These are phyloP conservation scores for Colletotrichum sp. DNA, from an alignment of 2,329 filamentous ascomycete genomes.

Conservation along the genomic window DNA sequence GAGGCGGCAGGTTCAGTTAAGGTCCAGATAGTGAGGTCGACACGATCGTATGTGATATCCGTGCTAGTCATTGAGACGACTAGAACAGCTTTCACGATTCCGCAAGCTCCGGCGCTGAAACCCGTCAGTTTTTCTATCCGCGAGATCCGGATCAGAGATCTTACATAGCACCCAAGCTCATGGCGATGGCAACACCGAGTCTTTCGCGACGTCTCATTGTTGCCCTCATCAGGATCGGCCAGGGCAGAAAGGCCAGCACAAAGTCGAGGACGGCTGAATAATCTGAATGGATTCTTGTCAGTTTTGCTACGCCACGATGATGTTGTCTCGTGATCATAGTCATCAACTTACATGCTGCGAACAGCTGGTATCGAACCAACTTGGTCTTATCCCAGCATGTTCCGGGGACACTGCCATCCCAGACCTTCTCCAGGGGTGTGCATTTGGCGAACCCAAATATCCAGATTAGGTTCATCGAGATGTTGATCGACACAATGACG, in stretches of 20 bases:
- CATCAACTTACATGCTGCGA: constrained; percentile 32
- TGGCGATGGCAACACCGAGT: constrained; percentile 37
- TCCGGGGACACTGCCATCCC: constrained; percentile 28
- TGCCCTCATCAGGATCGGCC: constrained; percentile 37
- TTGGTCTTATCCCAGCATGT: constrained; percentile 32
- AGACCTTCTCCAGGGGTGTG: constrained; percentile 30
- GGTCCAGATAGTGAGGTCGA: constrained; percentile 40
- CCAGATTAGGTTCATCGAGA: constrained; percentile 32
- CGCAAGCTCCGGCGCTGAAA: constrained; percentile 33
- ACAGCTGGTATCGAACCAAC: constrained; percentile 32
- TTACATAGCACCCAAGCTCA: constrained; percentile 39
- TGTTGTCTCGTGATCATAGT: fast-evolving
- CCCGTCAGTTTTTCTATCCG: background rate
- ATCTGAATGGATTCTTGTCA: constrained; percentile 23
- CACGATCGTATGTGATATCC: constrained; percentile 37
- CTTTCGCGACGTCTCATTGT: constrained; percentile 35
- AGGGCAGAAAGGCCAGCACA: constrained; percentile 36
- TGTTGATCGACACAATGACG: constrained; percentile 24
- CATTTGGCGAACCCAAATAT: constrained; percentile 38
- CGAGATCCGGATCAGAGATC: background rate
- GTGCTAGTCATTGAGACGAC: constrained; percentile 34
- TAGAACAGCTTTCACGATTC: constrained; percentile 37
- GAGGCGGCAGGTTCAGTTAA: constrained; percentile 37
- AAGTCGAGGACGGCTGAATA: constrained; percentile 39
- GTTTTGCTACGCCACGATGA: background rate